phyloP scores from a whole-genome alignment of 148 eudicot genomes.

The Nepenthes gracilis region DNA sequence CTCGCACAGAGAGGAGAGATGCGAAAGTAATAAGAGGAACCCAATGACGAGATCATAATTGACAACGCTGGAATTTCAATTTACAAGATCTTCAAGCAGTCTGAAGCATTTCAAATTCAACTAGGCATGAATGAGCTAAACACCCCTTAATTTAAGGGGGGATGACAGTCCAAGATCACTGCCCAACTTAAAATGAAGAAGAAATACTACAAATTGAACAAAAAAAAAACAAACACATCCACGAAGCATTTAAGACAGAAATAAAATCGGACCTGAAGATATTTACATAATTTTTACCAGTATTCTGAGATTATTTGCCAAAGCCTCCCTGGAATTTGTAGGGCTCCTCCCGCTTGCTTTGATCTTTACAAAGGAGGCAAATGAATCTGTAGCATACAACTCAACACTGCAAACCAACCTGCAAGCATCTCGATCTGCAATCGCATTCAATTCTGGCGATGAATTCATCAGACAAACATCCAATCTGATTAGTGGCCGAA shows the following conservation, averaged over 20 bases:
- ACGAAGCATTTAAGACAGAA: background rate
- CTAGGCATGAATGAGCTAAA: no score
- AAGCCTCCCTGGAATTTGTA: conserved; percentile 47
- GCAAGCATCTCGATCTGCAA: background rate
- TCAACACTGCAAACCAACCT: conserved; percentile 3
- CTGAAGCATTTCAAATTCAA: no score
- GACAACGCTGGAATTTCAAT: no score
- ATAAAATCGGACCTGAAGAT: conserved; percentile 10
- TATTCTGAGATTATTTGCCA: conserved; percentile 54
- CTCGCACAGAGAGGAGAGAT: no score
- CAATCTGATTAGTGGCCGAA: background rate
- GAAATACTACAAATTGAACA: conserved; percentile 21
- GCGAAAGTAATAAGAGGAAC: no score
- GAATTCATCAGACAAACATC: background rate
- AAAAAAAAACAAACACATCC: conserved; percentile 10
- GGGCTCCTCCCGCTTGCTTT: conserved; percentile 12
- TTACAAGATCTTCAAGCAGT: no score
- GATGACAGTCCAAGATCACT: conserved; percentile 14
- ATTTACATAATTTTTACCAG: conserved; percentile 54
- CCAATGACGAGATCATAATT: no score
- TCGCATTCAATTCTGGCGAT: background rate
- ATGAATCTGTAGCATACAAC: conserved; percentile 36
- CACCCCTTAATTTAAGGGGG: conserved; percentile 3
- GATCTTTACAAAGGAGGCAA: conserved; percentile 43
- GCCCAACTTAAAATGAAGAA: background rate